Base-by-base conservation (phyloP, 176 grass and related monocot species). In the Musa beccarii region DNA sequence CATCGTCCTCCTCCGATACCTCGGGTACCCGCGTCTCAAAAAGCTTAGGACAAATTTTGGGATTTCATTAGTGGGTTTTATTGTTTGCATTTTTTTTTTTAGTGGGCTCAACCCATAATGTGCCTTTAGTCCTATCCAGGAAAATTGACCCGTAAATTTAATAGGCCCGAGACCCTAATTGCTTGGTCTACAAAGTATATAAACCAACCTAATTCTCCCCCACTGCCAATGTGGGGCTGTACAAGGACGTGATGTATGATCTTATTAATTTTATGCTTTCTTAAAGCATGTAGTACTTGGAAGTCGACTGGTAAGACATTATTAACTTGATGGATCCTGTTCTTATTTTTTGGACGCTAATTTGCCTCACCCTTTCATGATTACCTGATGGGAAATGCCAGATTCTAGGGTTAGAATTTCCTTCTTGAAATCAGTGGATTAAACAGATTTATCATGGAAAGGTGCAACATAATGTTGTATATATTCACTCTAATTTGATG, bases 1-100 rank as follows among this genome's bases (percentile, higher is more conserved):
- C 68, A 81, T 94, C 77, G 84, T 53, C 11, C 90, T 98, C 12
- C 90, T 98, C 26, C 82, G 65, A 76, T 98, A 81, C 81, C 95
- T 98, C 69, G 95, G 95, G 95, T 98, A 93, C 28, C 28, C 28
- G 28, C 28, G 28, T 29, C 28, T 29, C 28, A 2, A 2, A 29
- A 29, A 29, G 28, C 28, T 29, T 29, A 29, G 28, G 28, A 29
- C 34, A 43, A 43, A 6, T 43, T 43, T 43, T 43, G 34, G 3
- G 34, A 43, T 43, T 43, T 43, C 34, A 43, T 43, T 43, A 43
- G 34, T 43, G 34, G 3, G 34, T 43, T 43, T 43, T 43, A 5
- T 43, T 43, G 34, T 43, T 43, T 43, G 4, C 4, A 43, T 43
- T 43, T 43, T 43, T 43, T 4, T 28, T 2, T 22, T 22, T 22